phyloP scores from a whole-genome alignment of 768 basidiomycete genomes.

The Agaricus blazei region DNA sequence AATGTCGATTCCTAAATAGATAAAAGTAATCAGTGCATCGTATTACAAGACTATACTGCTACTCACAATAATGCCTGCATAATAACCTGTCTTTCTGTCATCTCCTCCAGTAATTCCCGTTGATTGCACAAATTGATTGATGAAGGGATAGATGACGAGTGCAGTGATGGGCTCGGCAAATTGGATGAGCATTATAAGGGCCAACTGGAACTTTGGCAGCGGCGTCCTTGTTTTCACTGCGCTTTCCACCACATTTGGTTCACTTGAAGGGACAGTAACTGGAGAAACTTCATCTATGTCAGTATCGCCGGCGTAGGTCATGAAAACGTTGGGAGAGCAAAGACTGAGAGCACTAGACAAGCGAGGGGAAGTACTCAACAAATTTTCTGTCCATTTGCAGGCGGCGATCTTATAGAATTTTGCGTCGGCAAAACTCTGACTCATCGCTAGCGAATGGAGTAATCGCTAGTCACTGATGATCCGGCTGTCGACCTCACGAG shows the following conservation, averaged over 20 bases:
- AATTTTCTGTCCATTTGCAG: too few species aligned
- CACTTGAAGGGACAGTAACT: too few species aligned
- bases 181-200: constrained; percentile 34
- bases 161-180: constrained; percentile 40
- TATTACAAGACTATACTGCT: too few species aligned
- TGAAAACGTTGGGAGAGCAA: neutral
- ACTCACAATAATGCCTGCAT: constrained; percentile 42
- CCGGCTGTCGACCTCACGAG: too few species aligned
- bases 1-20: constrained; percentile 36
- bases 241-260: too few species aligned
- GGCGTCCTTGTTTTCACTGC: constrained; percentile 21
- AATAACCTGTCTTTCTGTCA: constrained; percentile 41
- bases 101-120: constrained; percentile 39
- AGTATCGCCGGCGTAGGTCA: neutral
- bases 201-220: constrained; percentile 34
- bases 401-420: too few species aligned
- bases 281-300: too few species aligned
- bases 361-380: too few species aligned
- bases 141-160: constrained; percentile 35
- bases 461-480: too few species aligned
- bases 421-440: too few species aligned
- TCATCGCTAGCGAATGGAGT: too few species aligned
- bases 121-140: constrained; percentile 23
- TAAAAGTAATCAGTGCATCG: neutral
- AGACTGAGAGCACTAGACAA: too few species aligned